Evolutionary conservation across 768 basidiomycete genomes (phyloP), one percentile per base, ranked within the genome.

Genomic region (Pleurotus djamor): DNA sequence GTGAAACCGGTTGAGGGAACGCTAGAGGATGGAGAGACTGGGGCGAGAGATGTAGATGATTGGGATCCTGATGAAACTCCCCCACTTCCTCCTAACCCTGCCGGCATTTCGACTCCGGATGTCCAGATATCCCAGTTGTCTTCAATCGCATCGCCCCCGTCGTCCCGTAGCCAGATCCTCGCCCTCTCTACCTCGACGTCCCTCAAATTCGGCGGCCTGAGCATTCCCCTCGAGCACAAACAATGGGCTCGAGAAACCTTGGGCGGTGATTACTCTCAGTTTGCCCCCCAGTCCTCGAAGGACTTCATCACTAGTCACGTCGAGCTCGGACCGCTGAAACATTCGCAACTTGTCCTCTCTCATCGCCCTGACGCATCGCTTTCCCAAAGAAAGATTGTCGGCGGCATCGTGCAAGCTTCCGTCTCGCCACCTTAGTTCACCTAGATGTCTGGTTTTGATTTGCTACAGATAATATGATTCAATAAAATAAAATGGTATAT

Each of bases 221-320:
- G 43, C 34, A 4, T 36, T 48, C 16, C 55, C 59, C 38, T 38
- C 56, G 47, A 52, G 17, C 62, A 63, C 14, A 44, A 52, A 8
- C 63, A 57, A 35, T 57, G 51, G 48, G 34, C 63, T 57, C 62
- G 58, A 10, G 61, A 83, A 65, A 59, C 49, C 28, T 60, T 70
- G 13, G 81, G 74, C 4, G 83, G 84, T 33, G 79, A 84, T 62
- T 88, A 88, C 63, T 70, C 76, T 13, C 76, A 76, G 38, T 82
- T 80, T 61, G 67, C 79, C 48, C 71, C 76, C 7, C 58, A 60
- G 9, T 48, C 63, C 28, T 63, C 68, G 6, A 62, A 65, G 47
- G 65, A 70, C 58, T 78, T 66, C 48, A 51, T 67, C 21, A 65
- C 66, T 7, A 57, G 69, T 38, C 68, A 69, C 41, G 62, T 63